phyloP scores from a whole-genome alignment of 2,329 filamentous ascomycete genomes.

The Thielaviopsis punctulata region DNA sequence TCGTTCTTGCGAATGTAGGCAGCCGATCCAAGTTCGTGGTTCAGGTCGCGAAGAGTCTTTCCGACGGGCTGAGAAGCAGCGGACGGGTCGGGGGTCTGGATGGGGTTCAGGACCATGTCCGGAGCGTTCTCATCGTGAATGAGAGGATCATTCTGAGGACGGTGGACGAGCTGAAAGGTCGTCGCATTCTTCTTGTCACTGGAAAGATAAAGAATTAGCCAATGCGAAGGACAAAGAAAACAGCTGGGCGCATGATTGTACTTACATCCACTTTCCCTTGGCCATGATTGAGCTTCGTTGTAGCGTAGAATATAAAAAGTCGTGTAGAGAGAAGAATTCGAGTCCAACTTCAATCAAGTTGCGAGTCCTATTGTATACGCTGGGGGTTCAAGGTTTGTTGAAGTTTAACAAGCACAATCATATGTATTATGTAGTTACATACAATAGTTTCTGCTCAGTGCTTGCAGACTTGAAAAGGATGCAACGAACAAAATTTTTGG shows the following conservation, averaged over 20 bases:
- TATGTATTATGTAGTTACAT: too few relatives aligned
- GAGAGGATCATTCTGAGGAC: slow-evolving; percentile 89
- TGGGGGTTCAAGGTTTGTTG: not conserved
- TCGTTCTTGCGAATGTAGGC: slow-evolving; percentile 66
- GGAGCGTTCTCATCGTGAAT: slow-evolving; percentile 85
- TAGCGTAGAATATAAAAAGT: not conserved
- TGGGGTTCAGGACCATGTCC: slow-evolving; percentile 75
- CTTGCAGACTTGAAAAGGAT: not conserved
- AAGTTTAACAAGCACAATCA: too few relatives aligned
- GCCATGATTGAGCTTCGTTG: slow-evolving; percentile 42
- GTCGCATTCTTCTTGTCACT: slow-evolving; percentile 78
- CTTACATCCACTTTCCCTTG: slow-evolving; percentile 52
- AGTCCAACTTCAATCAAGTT: not conserved
- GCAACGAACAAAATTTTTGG: slow-evolving; percentile 9
- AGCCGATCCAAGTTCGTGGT: slow-evolving; percentile 54
- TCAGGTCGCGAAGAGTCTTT: slow-evolving; percentile 59
- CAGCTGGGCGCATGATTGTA: slow-evolving; percentile 10
- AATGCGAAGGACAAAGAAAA: not conserved
- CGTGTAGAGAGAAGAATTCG: not conserved
- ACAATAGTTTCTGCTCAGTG: not conserved
- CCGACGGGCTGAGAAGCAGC: slow-evolving; percentile 20
- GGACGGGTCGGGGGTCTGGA: slow-evolving; percentile 20
- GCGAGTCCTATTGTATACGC: not conserved
- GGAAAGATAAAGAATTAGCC: slow-evolving; percentile 15
- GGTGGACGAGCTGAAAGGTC: slow-evolving; percentile 87